Percentiles rank a stretch among this genome's conserved stretches.
These are phyloP conservation scores for Mariannaea elegans DNA, from an alignment of 2,329 filamentous ascomycete species.

Conservation along the genomic window DNA sequence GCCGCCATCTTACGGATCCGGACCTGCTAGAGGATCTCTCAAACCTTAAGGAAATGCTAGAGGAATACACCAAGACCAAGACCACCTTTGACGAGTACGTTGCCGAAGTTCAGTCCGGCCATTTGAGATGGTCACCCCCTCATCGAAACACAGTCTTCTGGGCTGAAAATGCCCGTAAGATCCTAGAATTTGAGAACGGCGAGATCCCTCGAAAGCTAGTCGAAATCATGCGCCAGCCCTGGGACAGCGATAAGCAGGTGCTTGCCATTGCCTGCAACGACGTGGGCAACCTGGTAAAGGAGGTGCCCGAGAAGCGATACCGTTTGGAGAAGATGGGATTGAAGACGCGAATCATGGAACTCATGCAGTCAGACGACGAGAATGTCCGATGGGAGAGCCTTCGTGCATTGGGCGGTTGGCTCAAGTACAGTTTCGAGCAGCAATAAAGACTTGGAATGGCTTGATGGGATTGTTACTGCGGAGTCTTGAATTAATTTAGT, in stretches of 20 bases:
- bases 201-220: slow-evolving; percentile 81
- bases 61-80: slow-evolving; percentile 75
- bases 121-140: slow-evolving; percentile 91
- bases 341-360: slow-evolving; percentile 89
- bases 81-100: slow-evolving; percentile 89
- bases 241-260: slow-evolving; percentile 85
- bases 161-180: slow-evolving; percentile 88
- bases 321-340: slow-evolving; percentile 85
- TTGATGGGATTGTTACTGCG: slow-evolving; percentile 25
- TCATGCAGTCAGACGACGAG: slow-evolving; percentile 91
- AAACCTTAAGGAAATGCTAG: slow-evolving; percentile 68
- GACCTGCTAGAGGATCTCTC: slow-evolving; percentile 71
- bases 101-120: slow-evolving; percentile 84
- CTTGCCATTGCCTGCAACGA: slow-evolving; percentile 94
- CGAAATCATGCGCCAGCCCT: slow-evolving; percentile 80
- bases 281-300: slow-evolving; percentile 86
- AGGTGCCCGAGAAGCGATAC: slow-evolving; percentile 83
- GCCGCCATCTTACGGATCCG: slow-evolving; percentile 70
- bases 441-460: slow-evolving; percentile 28
- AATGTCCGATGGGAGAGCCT: slow-evolving; percentile 92
- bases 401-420: slow-evolving; percentile 76
- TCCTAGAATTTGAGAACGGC: slow-evolving; percentile 84
- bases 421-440: slow-evolving; percentile 70
- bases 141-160: slow-evolving; percentile 89
- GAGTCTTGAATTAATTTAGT: slow-evolving; percentile 35